phyloP scores from a whole-genome alignment of 1,284 basidiomycete species.

The Naganishia cerealis region DNA sequence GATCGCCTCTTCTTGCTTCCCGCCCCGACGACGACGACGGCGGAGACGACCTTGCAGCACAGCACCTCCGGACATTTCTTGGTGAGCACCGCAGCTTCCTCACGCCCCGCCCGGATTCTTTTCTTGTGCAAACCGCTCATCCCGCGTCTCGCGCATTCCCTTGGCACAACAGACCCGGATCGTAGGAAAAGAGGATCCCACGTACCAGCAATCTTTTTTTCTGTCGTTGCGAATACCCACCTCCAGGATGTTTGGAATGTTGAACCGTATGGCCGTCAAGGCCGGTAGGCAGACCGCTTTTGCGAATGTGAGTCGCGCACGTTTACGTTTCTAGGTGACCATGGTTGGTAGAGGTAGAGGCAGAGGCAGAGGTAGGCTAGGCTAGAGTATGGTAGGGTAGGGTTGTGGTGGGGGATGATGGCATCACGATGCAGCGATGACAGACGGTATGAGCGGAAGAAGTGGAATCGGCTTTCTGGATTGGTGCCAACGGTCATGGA shows the following conservation, averaged over 20 bases:
- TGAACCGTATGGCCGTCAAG: conserved; percentile 31
- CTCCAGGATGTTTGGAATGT: conserved; percentile 27
- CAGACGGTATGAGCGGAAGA: no score
- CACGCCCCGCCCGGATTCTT: not conserved
- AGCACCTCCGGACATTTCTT: not conserved
- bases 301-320: conserved; percentile 17
- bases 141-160: not conserved
- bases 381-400: not conserved
- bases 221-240: not conserved
- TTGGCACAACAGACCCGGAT: not conserved
- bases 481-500: not conserved
- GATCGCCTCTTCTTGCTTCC: not conserved
- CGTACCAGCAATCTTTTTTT: not conserved
- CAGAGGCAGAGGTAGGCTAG: not conserved
- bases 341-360: not conserved
- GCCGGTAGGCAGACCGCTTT: conserved; percentile 28
- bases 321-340: not conserved
- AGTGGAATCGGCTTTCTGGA: no score
- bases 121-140: not conserved
- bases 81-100: conserved; percentile 16
- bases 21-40: not conserved
- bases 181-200: conserved; percentile 14
- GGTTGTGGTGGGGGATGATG: not conserved
- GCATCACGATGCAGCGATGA: not conserved
- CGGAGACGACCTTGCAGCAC: not conserved